Percentiles rank a stretch among this genome's conserved stretches.
These are phyloP conservation scores for Penicillium verhagenii DNA, from an alignment of 495 filamentous ascomycete genomes.

Conservation along the genomic window DNA sequence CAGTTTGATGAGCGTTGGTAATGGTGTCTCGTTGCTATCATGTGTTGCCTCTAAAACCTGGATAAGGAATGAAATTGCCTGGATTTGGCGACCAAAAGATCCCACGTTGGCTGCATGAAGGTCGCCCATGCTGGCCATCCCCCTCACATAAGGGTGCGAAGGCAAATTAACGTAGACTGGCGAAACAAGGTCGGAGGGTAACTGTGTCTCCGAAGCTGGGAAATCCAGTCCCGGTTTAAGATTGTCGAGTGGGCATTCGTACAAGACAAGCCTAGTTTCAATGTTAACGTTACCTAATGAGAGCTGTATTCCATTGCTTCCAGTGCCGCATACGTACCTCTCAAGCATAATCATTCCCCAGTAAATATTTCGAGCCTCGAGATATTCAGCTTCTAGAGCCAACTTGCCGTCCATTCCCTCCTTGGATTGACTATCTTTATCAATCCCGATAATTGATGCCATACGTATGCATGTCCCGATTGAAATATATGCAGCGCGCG, in stretches of 20 bases:
- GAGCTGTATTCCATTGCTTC: background rate
- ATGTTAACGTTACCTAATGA: background rate
- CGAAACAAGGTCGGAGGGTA: background rate
- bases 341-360: slow-evolving; percentile 33
- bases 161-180: background rate
- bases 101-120: background rate
- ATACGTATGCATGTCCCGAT: slow-evolving; percentile 29
- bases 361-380: slow-evolving; percentile 29
- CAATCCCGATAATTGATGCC: slow-evolving; percentile 19
- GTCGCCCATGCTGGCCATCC: background rate
- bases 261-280: background rate
- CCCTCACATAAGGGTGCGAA: background rate
- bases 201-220: background rate
- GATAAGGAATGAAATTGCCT: background rate
- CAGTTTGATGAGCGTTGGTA: background rate
- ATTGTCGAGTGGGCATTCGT: background rate
- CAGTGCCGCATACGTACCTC: slow-evolving; percentile 23
- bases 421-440: background rate
- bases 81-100: slow-evolving; percentile 5
- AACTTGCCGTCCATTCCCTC: background rate
- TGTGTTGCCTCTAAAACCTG: background rate
- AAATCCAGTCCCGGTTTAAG: background rate
- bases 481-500: slow-evolving; percentile 28
- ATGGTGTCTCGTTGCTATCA: background rate
- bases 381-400: too few relatives aligned